Evolutionary conservation across 1,284 basidiomycete species (phyloP), one percentile per base, ranked within the genome.

Genomic region (Athelia sp.): DNA sequence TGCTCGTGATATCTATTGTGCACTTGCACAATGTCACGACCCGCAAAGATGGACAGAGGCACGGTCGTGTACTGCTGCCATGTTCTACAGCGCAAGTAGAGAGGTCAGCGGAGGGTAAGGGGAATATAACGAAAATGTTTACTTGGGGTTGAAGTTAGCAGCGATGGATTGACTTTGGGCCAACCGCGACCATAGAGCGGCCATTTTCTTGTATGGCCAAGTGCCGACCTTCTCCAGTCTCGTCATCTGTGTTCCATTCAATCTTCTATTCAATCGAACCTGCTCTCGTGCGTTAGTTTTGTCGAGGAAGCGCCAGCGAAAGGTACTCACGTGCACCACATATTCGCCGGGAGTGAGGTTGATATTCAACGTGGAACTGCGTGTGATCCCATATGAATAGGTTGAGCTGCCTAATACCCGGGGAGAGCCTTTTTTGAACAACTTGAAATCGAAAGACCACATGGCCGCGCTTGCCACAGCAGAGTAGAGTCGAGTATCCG

Each of bases 271-370:
- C 19, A 75, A 50, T 2, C 74, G 69, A 46, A 74, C 70, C 73
- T 74, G n/a, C 31, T 26, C 32, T 29, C 48, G 8, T 38, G 32
- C 50, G 6, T 44, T 17, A 19, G 42, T 40, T 32, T 9, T 24
- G 26, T 4, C 24, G 11, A 6, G 32, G 21, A 24, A 15, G 17
- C 24, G 14, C 19, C 42, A n/a, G 34, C 24, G 26, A 31, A 21
- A 8, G 11, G 53, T 49, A 46, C 73, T 55, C 34, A 78, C 79
- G 60, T 81, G 77, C 21, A 79, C 71, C 31, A 78, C 66, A 56
- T 78, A 79, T 15, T 77, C 73, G n/a, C 77, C 78, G 3, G 64
- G 60, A 18, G 76, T 71, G 1, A 79, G 62, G 6, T 72, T 53
- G 3, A 69, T 48, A 44, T 73, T 71, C 14, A 71, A 53, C 45